Conservation (phyloP, 2,329 filamentous ascomycete genomes). For the Achaetomium macrosporum region DNA sequence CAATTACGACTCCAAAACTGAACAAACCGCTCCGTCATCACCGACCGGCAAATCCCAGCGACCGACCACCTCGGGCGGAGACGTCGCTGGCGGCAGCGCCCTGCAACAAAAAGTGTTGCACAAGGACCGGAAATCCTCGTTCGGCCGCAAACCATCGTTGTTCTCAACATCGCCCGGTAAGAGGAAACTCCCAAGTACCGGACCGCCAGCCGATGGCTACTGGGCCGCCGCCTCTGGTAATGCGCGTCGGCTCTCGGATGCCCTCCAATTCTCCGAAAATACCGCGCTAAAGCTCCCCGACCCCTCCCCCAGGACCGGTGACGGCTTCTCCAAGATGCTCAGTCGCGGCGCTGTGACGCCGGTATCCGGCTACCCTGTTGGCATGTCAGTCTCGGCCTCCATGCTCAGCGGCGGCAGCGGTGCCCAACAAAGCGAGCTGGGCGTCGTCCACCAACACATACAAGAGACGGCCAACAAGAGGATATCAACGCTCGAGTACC, state of each 20-base stretch:
- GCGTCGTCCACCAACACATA: slow-evolving; percentile 56
- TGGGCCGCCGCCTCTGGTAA: background rate
- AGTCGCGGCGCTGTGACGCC: slow-evolving; percentile 36
- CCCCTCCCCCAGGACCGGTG: slow-evolving; percentile 28
- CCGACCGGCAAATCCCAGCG: slow-evolving; percentile 27
- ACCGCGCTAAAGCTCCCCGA: slow-evolving; percentile 48
- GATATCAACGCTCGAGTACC: slow-evolving; percentile 88
- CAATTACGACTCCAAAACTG: slow-evolving; percentile 8
- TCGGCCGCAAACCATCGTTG: slow-evolving; percentile 47
- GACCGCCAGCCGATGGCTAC: slow-evolving; percentile 22
- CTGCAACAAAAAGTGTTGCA: background rate
- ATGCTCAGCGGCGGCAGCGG: slow-evolving; percentile 14
- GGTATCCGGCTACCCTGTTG: slow-evolving; percentile 25
- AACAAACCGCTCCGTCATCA: slow-evolving; percentile 12
- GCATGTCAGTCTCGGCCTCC: slow-evolving; percentile 27
- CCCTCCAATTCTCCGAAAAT: slow-evolving; percentile 27
- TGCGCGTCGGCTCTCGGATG: slow-evolving; percentile 5
- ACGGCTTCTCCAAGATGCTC: slow-evolving; percentile 41
- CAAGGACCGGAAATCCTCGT: slow-evolving; percentile 18
- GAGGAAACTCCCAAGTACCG: slow-evolving; percentile 31
- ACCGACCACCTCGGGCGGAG: slow-evolving; percentile 34
- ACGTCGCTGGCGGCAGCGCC: slow-evolving; percentile 10
- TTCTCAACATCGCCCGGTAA: slow-evolving; percentile 34
- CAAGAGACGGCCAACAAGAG: slow-evolving; percentile 85
- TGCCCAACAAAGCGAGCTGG: slow-evolving; percentile 42